Percentiles rank a stretch among this genome's conserved stretches.
Conservation (phyloP, 768 basidiomycete species). For the Phlegmacium glaucopus region DNA sequence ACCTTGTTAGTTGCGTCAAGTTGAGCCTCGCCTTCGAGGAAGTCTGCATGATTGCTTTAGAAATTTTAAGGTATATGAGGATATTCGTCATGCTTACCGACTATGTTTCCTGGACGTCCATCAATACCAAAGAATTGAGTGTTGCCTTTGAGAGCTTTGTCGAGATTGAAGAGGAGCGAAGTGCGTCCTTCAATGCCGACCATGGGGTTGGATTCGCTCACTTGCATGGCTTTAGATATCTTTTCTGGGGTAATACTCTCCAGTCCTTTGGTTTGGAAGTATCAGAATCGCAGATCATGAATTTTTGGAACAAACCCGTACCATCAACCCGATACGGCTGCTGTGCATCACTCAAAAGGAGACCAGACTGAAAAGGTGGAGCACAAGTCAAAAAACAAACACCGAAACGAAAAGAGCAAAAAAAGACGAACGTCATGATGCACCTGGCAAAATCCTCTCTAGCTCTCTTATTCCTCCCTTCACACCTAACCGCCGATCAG, state of each 20-base stretch:
- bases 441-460: too few species aligned
- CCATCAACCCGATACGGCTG: slow-evolving; percentile 81
- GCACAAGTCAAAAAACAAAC: too few species aligned
- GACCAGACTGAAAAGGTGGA: slow-evolving; percentile 73
- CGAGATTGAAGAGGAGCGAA: slow-evolving; percentile 69
- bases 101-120: slow-evolving; percentile 77
- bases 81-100: slow-evolving; percentile 45
- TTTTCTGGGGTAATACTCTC: slow-evolving; percentile 55
- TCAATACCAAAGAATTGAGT: slow-evolving; percentile 69
- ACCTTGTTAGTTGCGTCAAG: slow-evolving; percentile 35
- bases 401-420: too few species aligned
- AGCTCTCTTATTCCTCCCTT: too few species aligned
- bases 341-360: slow-evolving; percentile 66
- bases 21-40: slow-evolving; percentile 56
- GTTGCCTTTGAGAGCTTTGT: slow-evolving; percentile 61
- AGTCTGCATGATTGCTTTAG: slow-evolving; percentile 48
- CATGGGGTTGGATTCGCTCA: slow-evolving; percentile 75
- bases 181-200: slow-evolving; percentile 88
- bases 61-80: not conserved
- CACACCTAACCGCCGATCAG: too few species aligned
- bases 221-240: slow-evolving; percentile 75
- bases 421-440: too few species aligned
- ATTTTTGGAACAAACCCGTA: slow-evolving; percentile 29
- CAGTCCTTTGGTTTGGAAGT: slow-evolving; percentile 39
- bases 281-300: too few species aligned